Evolutionary conservation across 176 grass and related monocot species (phyloP).

Genomic region (Elaeis guineensis): DNA sequence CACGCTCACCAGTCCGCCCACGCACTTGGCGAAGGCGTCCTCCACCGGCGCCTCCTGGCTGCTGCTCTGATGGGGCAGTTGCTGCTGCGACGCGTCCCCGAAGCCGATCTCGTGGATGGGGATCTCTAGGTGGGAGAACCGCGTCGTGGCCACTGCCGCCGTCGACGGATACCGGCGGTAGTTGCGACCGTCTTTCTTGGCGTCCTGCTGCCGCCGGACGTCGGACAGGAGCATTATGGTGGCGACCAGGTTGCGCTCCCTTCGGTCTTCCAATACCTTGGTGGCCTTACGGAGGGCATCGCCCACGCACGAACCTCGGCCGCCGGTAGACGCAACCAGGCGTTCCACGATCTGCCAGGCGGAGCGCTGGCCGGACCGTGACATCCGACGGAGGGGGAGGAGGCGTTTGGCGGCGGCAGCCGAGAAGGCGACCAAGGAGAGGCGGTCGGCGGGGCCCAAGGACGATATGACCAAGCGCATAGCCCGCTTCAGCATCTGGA

Average conservation of each 20-base stretch:
- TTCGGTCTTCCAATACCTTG: constrained; percentile 84
- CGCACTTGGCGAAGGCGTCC: constrained; percentile 67
- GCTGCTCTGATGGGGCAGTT: constrained; percentile 1
- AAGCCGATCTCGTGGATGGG: constrained; percentile 29
- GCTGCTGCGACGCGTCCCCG: constrained; percentile 11
- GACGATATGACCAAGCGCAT: constrained; percentile 72
- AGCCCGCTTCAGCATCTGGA: constrained; percentile 77
- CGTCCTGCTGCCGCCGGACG: constrained; percentile 33
- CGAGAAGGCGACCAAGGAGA: constrained; percentile 87
- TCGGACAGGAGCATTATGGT: constrained; percentile 95
- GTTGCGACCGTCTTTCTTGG: neutral
- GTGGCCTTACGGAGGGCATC: constrained; percentile 87
- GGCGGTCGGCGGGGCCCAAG: constrained; percentile 58
- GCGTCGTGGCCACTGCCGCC: constrained; percentile 22
- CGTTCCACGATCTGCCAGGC: constrained; percentile 77
- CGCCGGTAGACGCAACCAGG: constrained; percentile 45
- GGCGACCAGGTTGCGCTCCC: constrained; percentile 73
- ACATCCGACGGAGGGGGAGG: constrained; percentile 71
- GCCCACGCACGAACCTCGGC: constrained; percentile 35
- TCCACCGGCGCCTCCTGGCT: constrained; percentile 17
- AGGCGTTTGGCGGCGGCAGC: constrained; percentile 64
- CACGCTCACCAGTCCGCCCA: constrained; percentile 76
- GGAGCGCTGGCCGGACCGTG: constrained; percentile 65
- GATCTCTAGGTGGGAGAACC: constrained; percentile 83
- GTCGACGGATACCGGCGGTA: neutral